Base-by-base conservation (phyloP, 345 rosid genomes). In the Populus simonii region DNA sequence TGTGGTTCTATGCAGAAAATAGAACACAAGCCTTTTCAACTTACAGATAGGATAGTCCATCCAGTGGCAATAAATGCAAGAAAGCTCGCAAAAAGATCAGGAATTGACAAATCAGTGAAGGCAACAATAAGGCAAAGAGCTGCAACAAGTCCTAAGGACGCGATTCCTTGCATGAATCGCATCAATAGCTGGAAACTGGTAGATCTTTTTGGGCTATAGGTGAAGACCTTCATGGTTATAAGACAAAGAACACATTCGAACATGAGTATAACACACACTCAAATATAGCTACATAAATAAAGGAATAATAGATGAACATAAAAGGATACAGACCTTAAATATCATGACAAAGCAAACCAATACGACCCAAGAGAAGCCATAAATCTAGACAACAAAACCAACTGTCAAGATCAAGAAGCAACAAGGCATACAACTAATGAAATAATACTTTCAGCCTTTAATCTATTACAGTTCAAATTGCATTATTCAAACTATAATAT, bases 31-130 rank as follows among this genome's bases (percentile, higher is more conserved):
- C 29, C 23, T 23, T 62, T 36, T 39, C 45, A 73, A 84, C 97
- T 89, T 89, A 96, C 86, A 78, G 90, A 90, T 66, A 96, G 76
- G 41, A 96, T 87, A 59, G 80, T 75, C 99, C 99, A 96, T 65
- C 97, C 99, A 2, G 99, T 96, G 22, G 99, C 92, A 80, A 96
- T 84, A 81, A 96, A 96, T 51, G 89, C 98, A 29, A 96, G 91
- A 76, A 92, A 67, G 86, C 97, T 86, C 18, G 99, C 94, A 69
- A 96, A 96, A 78, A 96, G 83, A 84, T 96, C 98, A 11, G 90
- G 38, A 45, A 96, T 86, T 38, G 98, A 80, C 77, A 96, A 84
- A 0, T n/a, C 0, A 23, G 95, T 89, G 23, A 93, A 81, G 61
- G 85, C 85, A 29, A 96, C 86, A 45, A 90, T 86, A 61, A 96